Percentiles rank a stretch among this genome's conserved stretches.
These are phyloP conservation scores for Lactifluus subvellereus DNA, from an alignment of 768 basidiomycete species.

Conservation along the genomic window DNA sequence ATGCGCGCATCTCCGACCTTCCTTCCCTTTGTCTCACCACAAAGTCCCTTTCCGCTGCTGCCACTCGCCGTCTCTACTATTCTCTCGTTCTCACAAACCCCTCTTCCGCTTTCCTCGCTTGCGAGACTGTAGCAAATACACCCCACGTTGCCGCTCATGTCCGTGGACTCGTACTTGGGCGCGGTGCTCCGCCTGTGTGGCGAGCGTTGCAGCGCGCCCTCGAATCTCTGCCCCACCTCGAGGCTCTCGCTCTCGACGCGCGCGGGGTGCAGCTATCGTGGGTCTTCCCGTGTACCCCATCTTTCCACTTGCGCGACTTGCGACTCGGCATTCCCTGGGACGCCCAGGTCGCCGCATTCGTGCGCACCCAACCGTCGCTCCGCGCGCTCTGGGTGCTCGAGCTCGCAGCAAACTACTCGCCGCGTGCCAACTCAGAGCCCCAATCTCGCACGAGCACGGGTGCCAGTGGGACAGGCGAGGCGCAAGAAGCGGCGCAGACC, in stretches of 20 bases:
- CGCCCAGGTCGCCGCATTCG: conserved; percentile 40
- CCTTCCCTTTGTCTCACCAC: conserved; percentile 40
- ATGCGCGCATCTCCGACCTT: conserved; percentile 36
- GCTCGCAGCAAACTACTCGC: conserved; percentile 11
- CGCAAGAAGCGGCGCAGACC: background rate
- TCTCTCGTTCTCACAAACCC: conserved; percentile 37
- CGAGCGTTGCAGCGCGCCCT: conserved; percentile 38
- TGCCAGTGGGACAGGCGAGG: background rate
- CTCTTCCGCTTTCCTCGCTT: conserved; percentile 34
- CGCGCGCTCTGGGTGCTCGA: conserved; percentile 32
- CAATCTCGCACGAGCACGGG: background rate
- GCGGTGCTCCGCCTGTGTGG: conserved; percentile 40
- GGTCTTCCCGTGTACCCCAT: conserved; percentile 39
- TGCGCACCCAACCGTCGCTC: conserved; percentile 42
- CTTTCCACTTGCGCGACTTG: conserved; percentile 46
- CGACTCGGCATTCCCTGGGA: conserved; percentile 49
- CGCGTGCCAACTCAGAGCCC: background rate
- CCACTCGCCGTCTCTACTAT: conserved; percentile 45
- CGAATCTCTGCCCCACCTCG: conserved; percentile 40
- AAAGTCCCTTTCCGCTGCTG: conserved; percentile 43
- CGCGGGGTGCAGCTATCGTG: conserved; percentile 32
- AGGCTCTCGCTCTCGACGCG: conserved; percentile 38
- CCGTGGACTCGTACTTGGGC: conserved; percentile 24
- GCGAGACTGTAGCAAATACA: conserved; percentile 34
- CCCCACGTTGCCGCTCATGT: conserved; percentile 38